Percentiles rank a stretch among this genome's conserved stretches.
These are phyloP conservation scores for Aspergillus tubingensis DNA, from an alignment of 2,329 filamentous ascomycete genomes.

Conservation along the genomic window DNA sequence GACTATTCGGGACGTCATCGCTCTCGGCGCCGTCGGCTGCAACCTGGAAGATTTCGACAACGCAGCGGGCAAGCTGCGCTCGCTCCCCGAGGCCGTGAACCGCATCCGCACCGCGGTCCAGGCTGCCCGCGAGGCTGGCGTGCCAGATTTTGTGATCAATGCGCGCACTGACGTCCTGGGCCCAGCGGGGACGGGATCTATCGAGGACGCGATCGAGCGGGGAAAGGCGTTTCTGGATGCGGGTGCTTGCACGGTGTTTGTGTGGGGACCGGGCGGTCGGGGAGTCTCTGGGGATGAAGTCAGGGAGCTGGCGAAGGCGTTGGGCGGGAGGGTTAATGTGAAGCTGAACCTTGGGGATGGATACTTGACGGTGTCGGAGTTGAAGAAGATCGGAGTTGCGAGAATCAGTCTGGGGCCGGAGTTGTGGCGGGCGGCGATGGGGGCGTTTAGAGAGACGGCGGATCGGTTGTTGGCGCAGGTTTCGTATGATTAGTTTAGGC, in stretches of 20 bases:
- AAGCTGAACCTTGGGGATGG: constrained; percentile 40
- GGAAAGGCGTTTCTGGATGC: constrained; percentile 60
- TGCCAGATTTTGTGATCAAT: constrained; percentile 60
- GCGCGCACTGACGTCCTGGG: constrained; percentile 57
- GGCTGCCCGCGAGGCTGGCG: constrained; percentile 47
- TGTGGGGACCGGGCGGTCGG: constrained; percentile 56
- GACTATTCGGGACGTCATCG: constrained; percentile 50
- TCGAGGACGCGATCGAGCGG: constrained; percentile 55
- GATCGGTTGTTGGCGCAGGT: constrained; percentile 24
- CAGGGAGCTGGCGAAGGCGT: constrained; percentile 48
- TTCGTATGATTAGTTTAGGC: no score
- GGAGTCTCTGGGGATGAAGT: constrained; percentile 51
- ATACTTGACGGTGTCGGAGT: constrained; percentile 45
- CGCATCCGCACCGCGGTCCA: constrained; percentile 44
- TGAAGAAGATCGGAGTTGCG: constrained; percentile 55
- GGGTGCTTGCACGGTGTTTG: constrained; percentile 62
- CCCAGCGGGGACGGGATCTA: constrained; percentile 29
- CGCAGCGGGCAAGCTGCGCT: constrained; percentile 38
- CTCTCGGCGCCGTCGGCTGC: constrained; percentile 56
- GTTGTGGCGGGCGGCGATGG: constrained; percentile 47
- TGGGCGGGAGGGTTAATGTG: constrained; percentile 55
- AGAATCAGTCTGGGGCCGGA: constrained; percentile 58
- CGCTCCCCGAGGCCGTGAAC: constrained; percentile 50
- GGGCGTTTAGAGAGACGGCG: constrained; percentile 30
- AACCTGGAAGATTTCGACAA: constrained; percentile 61